Conservation (phyloP, 1,284 basidiomycete species). For the Microbotryomycetes sp. region DNA sequence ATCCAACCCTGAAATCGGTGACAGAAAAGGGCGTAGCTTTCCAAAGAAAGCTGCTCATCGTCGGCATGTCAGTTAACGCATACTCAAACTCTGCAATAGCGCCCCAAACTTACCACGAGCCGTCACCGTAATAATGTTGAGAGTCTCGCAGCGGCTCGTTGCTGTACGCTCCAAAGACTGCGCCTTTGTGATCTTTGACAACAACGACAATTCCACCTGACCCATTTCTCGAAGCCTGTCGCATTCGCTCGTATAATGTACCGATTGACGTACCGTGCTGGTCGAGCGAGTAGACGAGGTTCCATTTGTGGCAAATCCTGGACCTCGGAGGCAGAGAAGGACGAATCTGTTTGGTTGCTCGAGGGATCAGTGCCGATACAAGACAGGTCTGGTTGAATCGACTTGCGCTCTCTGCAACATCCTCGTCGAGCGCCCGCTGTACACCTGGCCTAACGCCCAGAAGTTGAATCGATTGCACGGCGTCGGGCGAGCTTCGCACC, state of each 20-base stretch:
- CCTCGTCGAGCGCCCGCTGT: constrained; percentile 14
- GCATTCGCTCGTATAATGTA: constrained; percentile 68
- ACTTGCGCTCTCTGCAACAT: constrained; percentile 25
- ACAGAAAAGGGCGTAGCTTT: constrained; percentile 38
- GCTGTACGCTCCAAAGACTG: constrained; percentile 70
- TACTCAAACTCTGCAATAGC: no score
- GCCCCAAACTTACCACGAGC: constrained; percentile 20
- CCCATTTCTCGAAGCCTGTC: constrained; percentile 14
- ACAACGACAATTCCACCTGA: constrained; percentile 50
- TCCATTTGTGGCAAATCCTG: constrained; percentile 72
- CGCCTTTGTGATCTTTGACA: constrained; percentile 55
- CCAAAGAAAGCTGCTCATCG: constrained; percentile 73
- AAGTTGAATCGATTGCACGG: constrained; percentile 21
- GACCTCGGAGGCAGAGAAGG: constrained; percentile 65
- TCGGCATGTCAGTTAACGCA: no score
- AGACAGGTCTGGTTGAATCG: neutral
- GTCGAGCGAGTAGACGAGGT: constrained; percentile 82
- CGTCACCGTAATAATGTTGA: constrained; percentile 53
- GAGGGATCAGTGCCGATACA: neutral
- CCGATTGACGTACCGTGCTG: constrained; percentile 89
- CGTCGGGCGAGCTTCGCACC: neutral
- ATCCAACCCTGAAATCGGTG: constrained; percentile 36
- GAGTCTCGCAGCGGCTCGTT: constrained; percentile 58
- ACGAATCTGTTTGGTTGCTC: constrained; percentile 31
- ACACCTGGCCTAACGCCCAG: constrained; percentile 12